Base-by-base conservation (phyloP, 495 filamentous ascomycete genomes). In the Neurospora intermedia region DNA sequence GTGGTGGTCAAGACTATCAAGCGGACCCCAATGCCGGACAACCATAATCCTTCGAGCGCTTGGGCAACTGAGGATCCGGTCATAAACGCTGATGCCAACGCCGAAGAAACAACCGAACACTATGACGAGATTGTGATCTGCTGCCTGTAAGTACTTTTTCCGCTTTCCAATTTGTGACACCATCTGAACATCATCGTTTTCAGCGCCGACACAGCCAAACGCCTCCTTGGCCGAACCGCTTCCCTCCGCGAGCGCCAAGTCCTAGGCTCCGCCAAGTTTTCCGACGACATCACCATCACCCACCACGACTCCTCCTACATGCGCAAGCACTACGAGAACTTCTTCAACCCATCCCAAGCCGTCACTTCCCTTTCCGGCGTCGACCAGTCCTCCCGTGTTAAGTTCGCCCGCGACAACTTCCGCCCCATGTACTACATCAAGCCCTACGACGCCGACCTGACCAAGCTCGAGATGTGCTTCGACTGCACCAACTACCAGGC, bases 341-440 rank as follows among this genome's bases (percentile, higher is more conserved):
- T 84, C 73, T 93, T 89, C 82, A 82, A 87, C 46, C 73, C 82
- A 5, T 80, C 86, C 0, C 73, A 76, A 20, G 74, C 75, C 62
- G 74, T 73, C 13, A 59, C 77, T 35, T 75, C 78, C 11, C 77
- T 81, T 27, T 41, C 73, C 13, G 78, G 80, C 4, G 72, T 74
- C 6, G 78, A 80, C 42, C 81, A 82, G n/a, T 75, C 76, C 6
- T 74, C 76, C 7, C 80, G 82, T 43, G 76, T 81, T 23, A 66
- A 77, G 4, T 75, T 72, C 42, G 80, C 81, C 41, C 70, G 69
- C 76, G 41, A 27, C 46, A 46, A 54, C 27, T 95, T 91, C 79
- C 84, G 87, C 20, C 91, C 93, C 18, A 96, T 96, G 93, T 96
- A 96, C 82, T 91, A 88, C 80, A 94, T 89, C 73, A 91, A 93